Evolutionary conservation across 306 rosid species (phyloP), one percentile per base, ranked within the genome.

Genomic region (Dalbergia oliveri): DNA sequence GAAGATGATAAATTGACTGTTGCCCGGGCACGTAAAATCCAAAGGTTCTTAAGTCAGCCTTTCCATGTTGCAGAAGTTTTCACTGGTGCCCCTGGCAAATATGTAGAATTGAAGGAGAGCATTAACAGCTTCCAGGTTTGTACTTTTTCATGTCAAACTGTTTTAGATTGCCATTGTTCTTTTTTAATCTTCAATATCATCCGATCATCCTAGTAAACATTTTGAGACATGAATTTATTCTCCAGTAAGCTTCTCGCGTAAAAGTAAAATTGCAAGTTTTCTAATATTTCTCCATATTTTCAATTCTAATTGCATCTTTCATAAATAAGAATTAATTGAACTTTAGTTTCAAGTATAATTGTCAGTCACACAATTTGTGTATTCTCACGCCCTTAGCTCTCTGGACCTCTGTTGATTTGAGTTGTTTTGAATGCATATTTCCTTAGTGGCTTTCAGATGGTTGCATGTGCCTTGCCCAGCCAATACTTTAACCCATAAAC

Each of bases 1-100:
- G 99, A 95, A 86, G 98, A 95, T 59, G 99, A 95, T 85, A 95
- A 95, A 73, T 77, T 95, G 84, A 95, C 99, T 15, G 99, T 95
- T 47, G 98, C 98, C 5, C 99, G 99, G 76, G 99, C 99, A 39
- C 98, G 99, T 66, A 95, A 95, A 72, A 95, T 95, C 76, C 65
- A 39, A 66, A 69, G 86, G 75, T 95, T 95, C 93, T 75, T 95
- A 79, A 95, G 99, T 66, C 99, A 95, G 89, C 99, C 99, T 59
- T 95, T 95, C 99, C 99, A 95, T 71, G 99, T 95, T n/a, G 99
- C 99, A 19, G 99, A 95, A 84, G 99, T 95, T 18, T 95, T 95
- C 91, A 95, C 99, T 14, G 99, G 99, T 79, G 99, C 99, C 58
- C 96, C 99, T 11, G 99, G 99, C 49, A 95, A 95, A 82, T 95